These are phyloP conservation scores for Monosporascus cannonballus DNA, from an alignment of 2,329 filamentous ascomycete genomes.

Conservation along the genomic window DNA sequence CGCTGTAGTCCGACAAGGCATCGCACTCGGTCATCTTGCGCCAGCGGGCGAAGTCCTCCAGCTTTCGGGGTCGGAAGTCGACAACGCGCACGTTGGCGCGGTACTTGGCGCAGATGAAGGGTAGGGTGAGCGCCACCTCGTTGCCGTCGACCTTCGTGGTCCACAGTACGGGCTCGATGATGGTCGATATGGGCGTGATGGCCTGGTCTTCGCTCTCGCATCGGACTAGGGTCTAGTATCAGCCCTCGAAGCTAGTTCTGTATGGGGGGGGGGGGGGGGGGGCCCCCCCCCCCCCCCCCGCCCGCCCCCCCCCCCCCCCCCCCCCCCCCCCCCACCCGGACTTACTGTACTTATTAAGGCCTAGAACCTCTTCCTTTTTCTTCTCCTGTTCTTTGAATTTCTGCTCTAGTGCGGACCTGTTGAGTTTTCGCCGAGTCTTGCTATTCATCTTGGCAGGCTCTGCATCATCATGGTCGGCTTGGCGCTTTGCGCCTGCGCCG, in stretches of 20 bases:
- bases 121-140: conserved; percentile 39
- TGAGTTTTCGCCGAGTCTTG: conserved; percentile 21
- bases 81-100: conserved; percentile 67
- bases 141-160: conserved; percentile 36
- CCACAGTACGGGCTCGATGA: conserved; percentile 34
- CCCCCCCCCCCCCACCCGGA: too few relatives aligned
- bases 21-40: conserved; percentile 41
- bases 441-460: conserved; percentile 12
- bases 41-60: conserved; percentile 64
- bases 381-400: conserved; percentile 22
- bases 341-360: conserved; percentile 27
- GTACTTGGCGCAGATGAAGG: conserved; percentile 71
- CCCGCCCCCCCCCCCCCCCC: too few relatives aligned
- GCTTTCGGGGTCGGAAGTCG: conserved; percentile 65
- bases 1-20: conserved; percentile 39
- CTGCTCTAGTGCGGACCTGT: conserved; percentile 17
- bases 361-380: conserved; percentile 19
- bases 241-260: neutral
- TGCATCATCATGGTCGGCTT: conserved; percentile 9
- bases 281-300: too few relatives aligned
- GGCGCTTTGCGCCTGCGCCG: conserved; percentile 13
- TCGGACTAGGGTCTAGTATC: conserved; percentile 31
- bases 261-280: too few relatives aligned
- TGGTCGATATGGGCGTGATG: conserved; percentile 29
- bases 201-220: conserved; percentile 37